Evolutionary conservation across 306 rosid genomes (phyloP).

Genomic region (Ochetophila trinervis): DNA sequence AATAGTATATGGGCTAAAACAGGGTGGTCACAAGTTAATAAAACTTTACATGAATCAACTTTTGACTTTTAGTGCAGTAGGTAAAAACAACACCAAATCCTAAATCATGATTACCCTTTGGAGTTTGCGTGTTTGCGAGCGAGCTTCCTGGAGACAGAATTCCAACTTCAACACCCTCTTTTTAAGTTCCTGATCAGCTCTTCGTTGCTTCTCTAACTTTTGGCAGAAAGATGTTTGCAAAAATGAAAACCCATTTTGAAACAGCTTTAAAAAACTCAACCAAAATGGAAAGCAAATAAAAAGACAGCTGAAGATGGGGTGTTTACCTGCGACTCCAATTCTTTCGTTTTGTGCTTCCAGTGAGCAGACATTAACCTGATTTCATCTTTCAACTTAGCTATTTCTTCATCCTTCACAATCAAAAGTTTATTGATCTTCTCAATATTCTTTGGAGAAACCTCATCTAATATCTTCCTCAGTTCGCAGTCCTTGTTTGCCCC

Average conservation of each 20-base stretch:
- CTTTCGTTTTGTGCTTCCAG: constrained; percentile 91
- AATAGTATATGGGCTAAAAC: neutral
- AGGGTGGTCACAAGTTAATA: too few relatives aligned
- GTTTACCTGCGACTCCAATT: constrained; percentile 87
- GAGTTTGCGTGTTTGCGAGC: constrained; percentile 88
- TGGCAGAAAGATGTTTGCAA: constrained; percentile 21
- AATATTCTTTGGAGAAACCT: constrained; percentile 78
- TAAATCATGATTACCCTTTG: constrained; percentile 61
- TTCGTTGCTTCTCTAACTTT: constrained; percentile 94
- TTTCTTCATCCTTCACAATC: constrained; percentile 74
- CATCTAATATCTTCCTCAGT: constrained; percentile 68
- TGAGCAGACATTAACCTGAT: constrained; percentile 74
- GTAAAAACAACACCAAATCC: neutral
- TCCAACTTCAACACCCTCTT: constrained; percentile 89
- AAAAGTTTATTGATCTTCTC: constrained; percentile 72
- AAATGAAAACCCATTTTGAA: constrained; percentile 20
- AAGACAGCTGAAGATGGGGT: neutral
- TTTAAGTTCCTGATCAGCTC: constrained; percentile 88
- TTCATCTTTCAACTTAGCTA: constrained; percentile 70
- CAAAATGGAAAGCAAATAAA: constrained; percentile 9
- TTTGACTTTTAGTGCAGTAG: neutral
- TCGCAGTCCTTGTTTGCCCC: constrained; percentile 68
- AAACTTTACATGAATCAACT: neutral
- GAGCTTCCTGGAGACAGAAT: constrained; percentile 92
- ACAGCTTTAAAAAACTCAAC: constrained; percentile 4